phyloP scores from a whole-genome alignment of 495 filamentous ascomycete genomes.

The Schizothecium vesticola region DNA sequence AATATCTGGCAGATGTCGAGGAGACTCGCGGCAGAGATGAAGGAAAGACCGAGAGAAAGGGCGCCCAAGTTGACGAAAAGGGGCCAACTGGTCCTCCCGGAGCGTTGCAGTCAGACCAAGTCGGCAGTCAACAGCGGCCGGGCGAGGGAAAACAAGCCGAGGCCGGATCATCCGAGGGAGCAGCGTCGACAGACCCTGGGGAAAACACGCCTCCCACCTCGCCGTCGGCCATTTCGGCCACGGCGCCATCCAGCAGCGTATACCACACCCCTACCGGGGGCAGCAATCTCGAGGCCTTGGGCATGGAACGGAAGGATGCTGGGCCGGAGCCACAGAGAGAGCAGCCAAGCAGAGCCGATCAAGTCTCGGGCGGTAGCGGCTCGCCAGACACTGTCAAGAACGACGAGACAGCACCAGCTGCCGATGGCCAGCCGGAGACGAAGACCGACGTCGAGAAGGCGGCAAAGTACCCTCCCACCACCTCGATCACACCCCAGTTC shows the following conservation, averaged over 20 bases:
- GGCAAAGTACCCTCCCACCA: background rate
- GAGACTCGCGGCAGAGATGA: background rate
- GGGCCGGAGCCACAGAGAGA: background rate
- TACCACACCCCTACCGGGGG: background rate
- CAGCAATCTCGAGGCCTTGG: background rate
- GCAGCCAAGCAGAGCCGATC: background rate
- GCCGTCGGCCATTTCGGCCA: background rate
- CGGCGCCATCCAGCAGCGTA: background rate
- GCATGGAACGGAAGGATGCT: background rate
- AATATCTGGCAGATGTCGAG: background rate
- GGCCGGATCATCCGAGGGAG: background rate
- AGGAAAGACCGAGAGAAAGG: background rate
- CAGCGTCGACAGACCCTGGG: conserved; percentile 8
- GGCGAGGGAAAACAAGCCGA: background rate
- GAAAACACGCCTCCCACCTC: conserved; percentile 17
- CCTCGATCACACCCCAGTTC: background rate
- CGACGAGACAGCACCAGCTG: background rate
- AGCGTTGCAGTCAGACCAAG: too few species aligned
- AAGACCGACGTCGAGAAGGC: background rate
- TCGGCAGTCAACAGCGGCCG: too few species aligned
- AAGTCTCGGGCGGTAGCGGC: background rate
- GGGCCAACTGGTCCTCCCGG: too few species aligned
- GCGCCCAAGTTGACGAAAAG: background rate
- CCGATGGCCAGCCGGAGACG: background rate
- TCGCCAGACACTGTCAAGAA: background rate